Conservation (phyloP, 257 asterid genomes). For the Plantago major region DNA sequence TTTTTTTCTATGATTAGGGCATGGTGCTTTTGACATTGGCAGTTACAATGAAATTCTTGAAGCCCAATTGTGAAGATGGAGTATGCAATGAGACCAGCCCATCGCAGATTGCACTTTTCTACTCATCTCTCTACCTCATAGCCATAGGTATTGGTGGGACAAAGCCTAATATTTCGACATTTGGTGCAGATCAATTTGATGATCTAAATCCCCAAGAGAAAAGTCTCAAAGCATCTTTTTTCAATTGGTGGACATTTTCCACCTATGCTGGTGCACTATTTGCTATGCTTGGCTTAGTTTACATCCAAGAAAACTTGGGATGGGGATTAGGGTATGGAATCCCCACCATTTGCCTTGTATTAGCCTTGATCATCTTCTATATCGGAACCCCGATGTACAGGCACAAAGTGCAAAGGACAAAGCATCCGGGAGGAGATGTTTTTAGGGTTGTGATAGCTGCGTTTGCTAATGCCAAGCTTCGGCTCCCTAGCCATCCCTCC, state of each 20-base stretch:
- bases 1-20: conserved; percentile 34
- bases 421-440: conserved; percentile 57
- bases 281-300: conserved; percentile 75
- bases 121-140: conserved; percentile 69
- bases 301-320: conserved; percentile 76
- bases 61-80: conserved; percentile 59
- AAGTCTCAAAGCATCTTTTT: conserved; percentile 65
- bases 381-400: conserved; percentile 64
- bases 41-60: conserved; percentile 54
- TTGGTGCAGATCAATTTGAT: conserved; percentile 91
- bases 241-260: conserved; percentile 96
- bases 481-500: conserved; percentile 34
- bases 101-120: conserved; percentile 60
- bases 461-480: conserved; percentile 41
- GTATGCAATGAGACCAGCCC: conserved; percentile 64
- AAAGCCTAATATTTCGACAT: conserved; percentile 84
- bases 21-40: conserved; percentile 76
- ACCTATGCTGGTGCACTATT: conserved; percentile 66
- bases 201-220: conserved; percentile 65
- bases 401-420: conserved; percentile 57
- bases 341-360: conserved; percentile 58
- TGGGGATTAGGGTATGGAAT: conserved; percentile 88
- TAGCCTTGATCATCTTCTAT: conserved; percentile 57
- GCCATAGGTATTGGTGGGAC: conserved; percentile 90
- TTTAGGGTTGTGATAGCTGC: conserved; percentile 46